These are phyloP conservation scores for Citrullus mucosospermus DNA, from an alignment of 306 rosid genomes.

Conservation along the genomic window DNA sequence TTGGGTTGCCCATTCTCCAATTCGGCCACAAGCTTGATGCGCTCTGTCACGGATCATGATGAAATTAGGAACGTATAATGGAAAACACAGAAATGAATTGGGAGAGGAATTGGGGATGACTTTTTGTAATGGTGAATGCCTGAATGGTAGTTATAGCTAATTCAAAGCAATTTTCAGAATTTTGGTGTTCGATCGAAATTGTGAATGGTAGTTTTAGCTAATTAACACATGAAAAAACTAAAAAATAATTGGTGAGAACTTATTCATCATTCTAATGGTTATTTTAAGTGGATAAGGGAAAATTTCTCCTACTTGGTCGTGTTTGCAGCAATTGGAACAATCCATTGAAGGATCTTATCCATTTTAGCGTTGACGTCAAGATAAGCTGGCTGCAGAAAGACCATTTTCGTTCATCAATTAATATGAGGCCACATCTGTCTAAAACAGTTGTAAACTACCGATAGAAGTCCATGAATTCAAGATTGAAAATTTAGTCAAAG, in stretches of 20 bases:
- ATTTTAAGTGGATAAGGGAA: background rate
- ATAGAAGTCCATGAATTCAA: background rate
- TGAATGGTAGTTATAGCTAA: background rate
- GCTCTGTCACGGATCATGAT: constrained; percentile 43
- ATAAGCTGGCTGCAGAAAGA: constrained; percentile 39
- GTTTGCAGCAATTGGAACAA: constrained; percentile 66
- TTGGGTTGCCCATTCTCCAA: constrained; percentile 93
- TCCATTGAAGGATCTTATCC: constrained; percentile 73
- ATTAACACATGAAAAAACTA: background rate
- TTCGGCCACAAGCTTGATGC: constrained; percentile 93
- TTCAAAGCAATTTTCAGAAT: background rate
- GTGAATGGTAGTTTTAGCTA: background rate
- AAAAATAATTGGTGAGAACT: background rate
- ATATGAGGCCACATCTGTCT: background rate
- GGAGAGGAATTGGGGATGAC: background rate
- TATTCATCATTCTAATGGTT: background rate
- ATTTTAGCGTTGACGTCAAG: constrained; percentile 55
- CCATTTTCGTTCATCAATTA: background rate
- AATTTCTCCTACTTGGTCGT: constrained; percentile 50
- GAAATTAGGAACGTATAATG: background rate
- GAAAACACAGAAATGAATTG: background rate
- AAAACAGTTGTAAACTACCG: background rate
- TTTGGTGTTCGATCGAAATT: background rate
- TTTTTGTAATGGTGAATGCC: background rate
- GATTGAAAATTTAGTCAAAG: background rate